Evolutionary conservation across 257 asterid genomes (phyloP), one percentile per base, ranked within the genome.

Genomic region (Rhazya stricta): DNA sequence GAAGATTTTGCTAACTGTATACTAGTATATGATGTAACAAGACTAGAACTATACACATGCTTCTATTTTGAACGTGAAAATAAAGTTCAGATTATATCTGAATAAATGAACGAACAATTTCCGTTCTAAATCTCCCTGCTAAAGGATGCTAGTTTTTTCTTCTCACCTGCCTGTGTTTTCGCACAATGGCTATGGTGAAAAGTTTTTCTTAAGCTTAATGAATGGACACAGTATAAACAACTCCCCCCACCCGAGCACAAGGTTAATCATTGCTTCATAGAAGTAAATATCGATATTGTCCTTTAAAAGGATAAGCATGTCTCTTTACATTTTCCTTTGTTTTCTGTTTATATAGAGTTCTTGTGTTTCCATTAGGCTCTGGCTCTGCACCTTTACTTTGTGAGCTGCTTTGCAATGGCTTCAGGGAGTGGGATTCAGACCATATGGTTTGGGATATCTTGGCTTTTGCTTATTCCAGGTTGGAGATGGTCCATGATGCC

Each of bases 361-460:
- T 81, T 79, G 77, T 90, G 79, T 89, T 83, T 80, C 74, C 84
- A 77, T 73, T 88, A 93, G 98, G 97, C 83, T 80, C 84, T 76
- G 97, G 89, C 78, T 89, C 98, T 46, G 92, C 97, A n/a, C 78
- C 86, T 60, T 78, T 84, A 67, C 82, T 86, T 12, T 87, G 92
- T 80, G 88, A 90, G 79, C 78, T 90, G 79, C 96, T 93, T 80
- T 83, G 23, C 66, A 71, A 73, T 78, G 79, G 71, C 86, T 90
- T 88, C 81, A 78, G 48, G 74, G 78, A 74, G 72, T 81, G 89
- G 89, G 86, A 78, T 61, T 83, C 88, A 39, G 82, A 74, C 76
- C 79, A 77, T 74, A 41, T 79, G 75, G 91, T 91, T 66, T 91
- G 94, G 98, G 93, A 93, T 82, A 81, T 84, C 81, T 80, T 93